phyloP scores from a whole-genome alignment of 2,329 filamentous ascomycete species.

The Pseudogymnoascus pannorum region DNA sequence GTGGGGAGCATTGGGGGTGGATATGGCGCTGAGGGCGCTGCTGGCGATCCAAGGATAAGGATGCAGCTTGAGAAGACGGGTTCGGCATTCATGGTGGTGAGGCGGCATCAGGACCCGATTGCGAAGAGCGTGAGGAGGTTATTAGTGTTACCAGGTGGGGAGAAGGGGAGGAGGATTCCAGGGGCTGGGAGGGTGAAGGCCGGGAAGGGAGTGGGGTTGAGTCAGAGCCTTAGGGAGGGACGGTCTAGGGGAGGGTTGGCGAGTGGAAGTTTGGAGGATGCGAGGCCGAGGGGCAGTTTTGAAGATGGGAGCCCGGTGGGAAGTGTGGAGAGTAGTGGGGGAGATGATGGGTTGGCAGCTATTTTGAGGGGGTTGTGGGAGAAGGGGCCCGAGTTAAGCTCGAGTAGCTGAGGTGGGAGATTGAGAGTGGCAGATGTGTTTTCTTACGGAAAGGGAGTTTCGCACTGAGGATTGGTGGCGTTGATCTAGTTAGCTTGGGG shows the following conservation, averaged over 20 bases:
- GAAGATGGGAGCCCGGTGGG: slow-evolving; percentile 9
- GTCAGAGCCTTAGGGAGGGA: slow-evolving; percentile 34
- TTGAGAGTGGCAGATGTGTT: background rate
- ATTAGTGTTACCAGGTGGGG: slow-evolving; percentile 43
- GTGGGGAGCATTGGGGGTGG: slow-evolving; percentile 5
- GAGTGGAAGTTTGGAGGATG: slow-evolving; percentile 9
- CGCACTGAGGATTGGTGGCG: background rate
- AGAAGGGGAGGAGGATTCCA: slow-evolving; percentile 42
- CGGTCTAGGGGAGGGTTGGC: slow-evolving; percentile 7
- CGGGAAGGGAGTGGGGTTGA: slow-evolving; percentile 28
- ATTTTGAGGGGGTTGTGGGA: slow-evolving; percentile 55
- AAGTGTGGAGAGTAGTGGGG: slow-evolving; percentile 27
- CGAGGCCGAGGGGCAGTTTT: slow-evolving; percentile 10
- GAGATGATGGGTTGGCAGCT: slow-evolving; percentile 41
- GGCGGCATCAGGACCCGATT: slow-evolving; percentile 64
- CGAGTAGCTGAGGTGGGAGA: slow-evolving; percentile 31
- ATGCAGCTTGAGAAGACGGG: slow-evolving; percentile 62
- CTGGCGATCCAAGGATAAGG: slow-evolving; percentile 56
- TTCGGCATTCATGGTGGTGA: slow-evolving; percentile 67
- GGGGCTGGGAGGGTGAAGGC: slow-evolving; percentile 30
- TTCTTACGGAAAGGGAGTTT: background rate
- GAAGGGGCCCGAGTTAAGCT: slow-evolving; percentile 50
- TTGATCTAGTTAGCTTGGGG: background rate
- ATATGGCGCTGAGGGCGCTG: slow-evolving; percentile 28
- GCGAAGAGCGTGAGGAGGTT: slow-evolving; percentile 53